A percentile compares a stretch with the other conserved stretches of the same genome.
Evolutionary conservation across 2,329 filamentous ascomycete species (phyloP).

Genomic region (Triangularia verruculosa): DNA sequence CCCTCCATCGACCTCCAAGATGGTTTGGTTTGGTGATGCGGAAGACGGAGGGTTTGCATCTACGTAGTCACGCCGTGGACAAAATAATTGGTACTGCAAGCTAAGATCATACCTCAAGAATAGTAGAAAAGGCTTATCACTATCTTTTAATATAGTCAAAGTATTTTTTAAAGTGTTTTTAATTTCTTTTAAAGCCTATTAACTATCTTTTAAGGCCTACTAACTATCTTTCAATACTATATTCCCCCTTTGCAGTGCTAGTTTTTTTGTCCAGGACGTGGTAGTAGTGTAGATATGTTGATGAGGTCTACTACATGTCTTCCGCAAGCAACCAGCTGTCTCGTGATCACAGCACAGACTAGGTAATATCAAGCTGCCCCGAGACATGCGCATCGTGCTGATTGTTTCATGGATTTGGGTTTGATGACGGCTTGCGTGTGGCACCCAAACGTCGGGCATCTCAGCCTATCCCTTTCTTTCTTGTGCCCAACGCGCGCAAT

Average conservation of each 20-base stretch:
- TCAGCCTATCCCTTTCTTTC: not conserved
- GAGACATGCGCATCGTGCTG: not conserved
- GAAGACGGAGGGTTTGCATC: not conserved
- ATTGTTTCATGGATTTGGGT: slow-evolving; percentile 1
- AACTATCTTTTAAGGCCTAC: too few species aligned
- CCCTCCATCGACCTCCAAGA: not conserved
- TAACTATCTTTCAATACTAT: too few species aligned
- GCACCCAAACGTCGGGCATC: not conserved
- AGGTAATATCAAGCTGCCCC: not conserved
- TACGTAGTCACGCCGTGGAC: too few species aligned
- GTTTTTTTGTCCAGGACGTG: too few species aligned
- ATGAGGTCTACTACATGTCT: not conserved
- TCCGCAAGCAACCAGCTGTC: not conserved
- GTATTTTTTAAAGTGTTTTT: too few species aligned
- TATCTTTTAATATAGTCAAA: too few species aligned
- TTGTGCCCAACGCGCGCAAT: not conserved
- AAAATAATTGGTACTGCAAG: too few species aligned
- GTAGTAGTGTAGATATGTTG: too few species aligned
- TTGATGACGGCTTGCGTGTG: not conserved
- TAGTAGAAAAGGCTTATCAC: too few species aligned
- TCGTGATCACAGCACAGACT: not conserved
- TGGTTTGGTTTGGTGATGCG: not conserved
- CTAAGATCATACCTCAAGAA: too few species aligned
- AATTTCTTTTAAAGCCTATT: too few species aligned
- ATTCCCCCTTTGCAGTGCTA: too few species aligned